Base-by-base conservation (phyloP, 75 land plant species). In the Chamaecyparis obtusa region DNA sequence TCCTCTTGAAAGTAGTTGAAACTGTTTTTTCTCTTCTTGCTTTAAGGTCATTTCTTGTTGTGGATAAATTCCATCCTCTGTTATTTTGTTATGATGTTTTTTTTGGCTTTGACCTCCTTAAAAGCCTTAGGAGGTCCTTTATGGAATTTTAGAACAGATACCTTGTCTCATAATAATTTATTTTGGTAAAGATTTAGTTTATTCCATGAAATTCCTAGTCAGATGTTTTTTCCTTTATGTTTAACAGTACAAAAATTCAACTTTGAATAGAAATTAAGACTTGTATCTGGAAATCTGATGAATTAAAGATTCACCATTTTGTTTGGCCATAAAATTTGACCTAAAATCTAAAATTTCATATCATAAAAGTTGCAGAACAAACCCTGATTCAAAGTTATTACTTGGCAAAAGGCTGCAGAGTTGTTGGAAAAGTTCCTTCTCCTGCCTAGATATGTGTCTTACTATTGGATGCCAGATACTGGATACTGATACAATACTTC, bases 1-100 rank as follows among this genome's bases (percentile, higher is more conserved):
- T 55, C 91, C 91, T 83, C 83, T 81, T n/a, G 46, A 81, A 51
- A 81, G 16, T n/a, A 81, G 49, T 88, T 35, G 60, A 85, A 36
- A 14, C 43, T 9, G 13, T 32, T n/a, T 85, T 49, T 85, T 64
- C 86, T 85, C 21, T 24, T 24, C n/a, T n/a, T 71, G 48, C 16
- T 46, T 81, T 27, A 46, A 51, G 83, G 83, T n/a, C 33, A 81
- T 30, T 44, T n/a, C 43, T 3, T 15, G n/a, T 46, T 46, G 54
- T 13, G n/a, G 43, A 46, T 27, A 27, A 46, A 81, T n/a, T 81
- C 83, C 30, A 81, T 3, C 30, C 14, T 49, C 30, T 44, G 24
- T 10, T 81, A 3, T 81, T n/a, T 27, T 81, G 27, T 5, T 81
- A 1, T 11, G 14, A 27, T 46, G 9, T 10, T 46, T 46, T n/a